Evolutionary conservation across 2,329 filamentous ascomycete species (phyloP).

Genomic region (Epichloe baconii): DNA sequence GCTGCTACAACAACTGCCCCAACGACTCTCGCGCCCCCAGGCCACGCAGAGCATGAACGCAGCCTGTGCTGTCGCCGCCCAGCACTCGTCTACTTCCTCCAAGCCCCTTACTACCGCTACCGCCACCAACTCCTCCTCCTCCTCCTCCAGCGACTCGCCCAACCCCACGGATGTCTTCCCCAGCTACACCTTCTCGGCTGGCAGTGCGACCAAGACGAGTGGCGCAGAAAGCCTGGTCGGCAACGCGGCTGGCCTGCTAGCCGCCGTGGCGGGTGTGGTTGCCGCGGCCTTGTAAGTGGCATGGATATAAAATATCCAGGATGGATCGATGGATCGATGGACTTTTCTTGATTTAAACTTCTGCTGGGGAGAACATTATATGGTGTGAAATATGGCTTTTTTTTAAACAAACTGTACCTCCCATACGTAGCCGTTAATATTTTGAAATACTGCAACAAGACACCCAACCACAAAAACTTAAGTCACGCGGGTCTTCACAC

Average conservation of each 20-base stretch:
- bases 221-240: conserved; percentile 15
- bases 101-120: conserved; percentile 14
- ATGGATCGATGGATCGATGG: background rate
- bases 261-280: conserved; percentile 25
- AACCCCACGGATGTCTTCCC: conserved; percentile 10
- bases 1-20: conserved; percentile 46
- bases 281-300: conserved; percentile 21
- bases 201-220: conserved; percentile 12
- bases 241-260: conserved; percentile 21
- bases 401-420: background rate
- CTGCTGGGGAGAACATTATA: background rate
- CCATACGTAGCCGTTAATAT: too few relatives aligned
- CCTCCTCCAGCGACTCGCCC: conserved; percentile 8
- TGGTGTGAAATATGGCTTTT: background rate
- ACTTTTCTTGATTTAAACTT: background rate
- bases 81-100: conserved; percentile 24
- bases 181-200: conserved; percentile 8
- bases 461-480: background rate
- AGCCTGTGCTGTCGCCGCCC: conserved; percentile 33
- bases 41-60: conserved; percentile 26
- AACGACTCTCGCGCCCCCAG: conserved; percentile 26
- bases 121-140: conserved; percentile 7
- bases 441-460: background rate
- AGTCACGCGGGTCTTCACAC: too few relatives aligned
- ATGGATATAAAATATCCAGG: background rate